Percentiles rank a stretch among this genome's conserved stretches.
phyloP scores from a whole-genome alignment of 2,329 filamentous ascomycete species.

The Coniochaeta sp. region DNA sequence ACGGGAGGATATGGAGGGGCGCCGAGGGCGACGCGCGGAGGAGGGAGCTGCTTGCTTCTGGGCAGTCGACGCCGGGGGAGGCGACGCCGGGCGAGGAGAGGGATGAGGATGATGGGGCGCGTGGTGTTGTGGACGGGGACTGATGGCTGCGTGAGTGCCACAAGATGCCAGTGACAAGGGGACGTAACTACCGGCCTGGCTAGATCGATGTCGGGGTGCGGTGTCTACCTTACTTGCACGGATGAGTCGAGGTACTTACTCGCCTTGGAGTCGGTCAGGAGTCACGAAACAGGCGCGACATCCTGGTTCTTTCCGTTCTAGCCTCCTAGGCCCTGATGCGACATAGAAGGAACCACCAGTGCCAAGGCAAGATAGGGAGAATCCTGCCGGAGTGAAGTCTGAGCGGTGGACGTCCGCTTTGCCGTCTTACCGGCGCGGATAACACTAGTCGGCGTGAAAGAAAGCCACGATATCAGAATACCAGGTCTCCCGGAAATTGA shows the following conservation, averaged over 20 bases:
- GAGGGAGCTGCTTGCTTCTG: neutral
- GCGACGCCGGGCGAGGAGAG: neutral
- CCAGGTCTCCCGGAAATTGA: neutral
- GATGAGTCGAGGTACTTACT: no score
- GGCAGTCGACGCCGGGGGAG: neutral
- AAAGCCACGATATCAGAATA: neutral
- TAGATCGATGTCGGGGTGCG: no score
- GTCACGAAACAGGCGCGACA: no score
- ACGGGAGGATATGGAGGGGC: constrained; percentile 43
- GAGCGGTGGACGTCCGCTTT: neutral
- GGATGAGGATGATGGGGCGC: neutral
- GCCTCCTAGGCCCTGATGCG: no score
- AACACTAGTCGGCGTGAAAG: neutral
- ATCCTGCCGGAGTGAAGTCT: neutral
- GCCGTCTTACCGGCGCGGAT: neutral
- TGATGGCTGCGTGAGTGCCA: no score
- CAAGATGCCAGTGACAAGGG: neutral
- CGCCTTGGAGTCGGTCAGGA: no score
- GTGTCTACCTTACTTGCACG: no score
- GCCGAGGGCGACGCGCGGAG: constrained; percentile 18
- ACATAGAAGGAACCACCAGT: no score
- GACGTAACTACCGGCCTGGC: no score
- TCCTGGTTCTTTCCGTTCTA: no score
- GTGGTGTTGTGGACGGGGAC: neutral
- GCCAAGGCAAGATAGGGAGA: neutral